A percentile compares a stretch with the other conserved stretches of the same genome.
These are phyloP conservation scores for Penstemon newberryi DNA, from an alignment of 257 asterid species.

Conservation along the genomic window DNA sequence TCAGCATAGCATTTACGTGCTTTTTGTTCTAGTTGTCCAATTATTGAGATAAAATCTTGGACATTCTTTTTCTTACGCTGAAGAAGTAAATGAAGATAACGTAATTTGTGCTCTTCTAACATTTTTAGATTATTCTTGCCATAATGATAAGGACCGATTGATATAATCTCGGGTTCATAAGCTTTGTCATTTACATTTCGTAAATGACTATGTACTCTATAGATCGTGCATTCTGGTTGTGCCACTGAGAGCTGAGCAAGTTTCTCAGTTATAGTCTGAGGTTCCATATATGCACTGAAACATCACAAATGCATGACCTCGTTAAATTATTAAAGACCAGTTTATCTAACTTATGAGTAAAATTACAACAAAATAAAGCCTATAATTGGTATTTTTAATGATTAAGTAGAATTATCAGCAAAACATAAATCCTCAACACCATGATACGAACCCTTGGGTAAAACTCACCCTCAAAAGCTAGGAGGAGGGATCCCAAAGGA, in stretches of 20 bases:
- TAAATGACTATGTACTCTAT: constrained; percentile 29
- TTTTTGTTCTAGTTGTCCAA: background rate
- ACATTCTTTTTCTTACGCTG: background rate
- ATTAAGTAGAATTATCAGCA: too few species aligned
- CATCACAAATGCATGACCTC: background rate
- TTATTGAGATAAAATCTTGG: constrained; percentile 12
- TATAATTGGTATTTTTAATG: too few species aligned
- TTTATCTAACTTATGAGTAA: too few species aligned
- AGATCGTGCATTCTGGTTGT: constrained; percentile 23
- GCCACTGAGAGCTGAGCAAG: background rate
- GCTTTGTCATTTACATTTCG: constrained; percentile 31
- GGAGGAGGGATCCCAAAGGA: too few species aligned
- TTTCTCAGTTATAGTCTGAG: background rate
- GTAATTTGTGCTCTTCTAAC: constrained; percentile 42
- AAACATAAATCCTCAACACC: too few species aligned
- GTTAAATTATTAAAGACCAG: too few species aligned
- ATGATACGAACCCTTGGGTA: too few species aligned
- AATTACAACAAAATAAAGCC: too few species aligned
- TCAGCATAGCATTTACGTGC: constrained; percentile 37
- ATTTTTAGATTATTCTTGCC: constrained; percentile 9
- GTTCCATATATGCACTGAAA: constrained; percentile 4
- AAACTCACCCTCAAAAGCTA: too few species aligned
- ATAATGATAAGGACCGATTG: constrained; percentile 48
- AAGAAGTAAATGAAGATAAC: constrained; percentile 28
- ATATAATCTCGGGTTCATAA: constrained; percentile 36